Evolutionary conservation across 1,284 basidiomycete genomes (phyloP).

Genomic region (Ceratobasidium papillatum): DNA sequence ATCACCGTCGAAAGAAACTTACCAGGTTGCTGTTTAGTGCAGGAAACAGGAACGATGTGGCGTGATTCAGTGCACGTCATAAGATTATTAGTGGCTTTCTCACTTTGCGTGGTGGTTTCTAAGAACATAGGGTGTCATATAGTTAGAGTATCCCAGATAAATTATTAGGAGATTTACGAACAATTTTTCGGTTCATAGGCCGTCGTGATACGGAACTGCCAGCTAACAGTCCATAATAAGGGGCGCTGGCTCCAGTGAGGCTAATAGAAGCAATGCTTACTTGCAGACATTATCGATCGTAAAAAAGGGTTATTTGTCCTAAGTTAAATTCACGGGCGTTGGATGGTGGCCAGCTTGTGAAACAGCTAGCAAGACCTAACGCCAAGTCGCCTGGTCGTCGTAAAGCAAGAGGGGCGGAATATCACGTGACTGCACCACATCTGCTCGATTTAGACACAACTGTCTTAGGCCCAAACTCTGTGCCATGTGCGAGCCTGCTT

Average conservation of each 20-base stretch:
- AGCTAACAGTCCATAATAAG: neutral
- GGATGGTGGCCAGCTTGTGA: neutral
- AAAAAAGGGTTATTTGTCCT: neutral
- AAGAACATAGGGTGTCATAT: neutral
- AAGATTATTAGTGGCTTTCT: constrained; percentile 6
- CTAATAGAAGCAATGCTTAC: neutral
- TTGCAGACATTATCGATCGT: constrained; percentile 10
- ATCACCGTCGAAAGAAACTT: constrained; percentile 35
- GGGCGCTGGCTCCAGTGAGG: neutral
- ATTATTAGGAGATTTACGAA: constrained; percentile 50
- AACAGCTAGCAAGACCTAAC: neutral
- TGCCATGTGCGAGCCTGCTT: neutral
- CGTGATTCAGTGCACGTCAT: constrained; percentile 27
- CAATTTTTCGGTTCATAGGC: constrained; percentile 56
- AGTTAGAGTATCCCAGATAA: constrained; percentile 32
- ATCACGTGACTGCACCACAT: constrained; percentile 11
- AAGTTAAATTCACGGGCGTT: neutral
- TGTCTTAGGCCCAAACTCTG: neutral
- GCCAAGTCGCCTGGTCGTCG: constrained; percentile 5
- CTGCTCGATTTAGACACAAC: neutral
- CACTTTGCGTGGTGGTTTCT: constrained; percentile 69
- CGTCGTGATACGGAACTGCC: constrained; percentile 40
- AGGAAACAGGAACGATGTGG: neutral
- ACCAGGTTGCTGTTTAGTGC: constrained; percentile 27
- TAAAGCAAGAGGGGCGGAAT: neutral